Evolutionary conservation across 1,284 basidiomycete genomes (phyloP), one percentile per base, ranked within the genome.

Genomic region (Cryptococcus amylolentus): DNA sequence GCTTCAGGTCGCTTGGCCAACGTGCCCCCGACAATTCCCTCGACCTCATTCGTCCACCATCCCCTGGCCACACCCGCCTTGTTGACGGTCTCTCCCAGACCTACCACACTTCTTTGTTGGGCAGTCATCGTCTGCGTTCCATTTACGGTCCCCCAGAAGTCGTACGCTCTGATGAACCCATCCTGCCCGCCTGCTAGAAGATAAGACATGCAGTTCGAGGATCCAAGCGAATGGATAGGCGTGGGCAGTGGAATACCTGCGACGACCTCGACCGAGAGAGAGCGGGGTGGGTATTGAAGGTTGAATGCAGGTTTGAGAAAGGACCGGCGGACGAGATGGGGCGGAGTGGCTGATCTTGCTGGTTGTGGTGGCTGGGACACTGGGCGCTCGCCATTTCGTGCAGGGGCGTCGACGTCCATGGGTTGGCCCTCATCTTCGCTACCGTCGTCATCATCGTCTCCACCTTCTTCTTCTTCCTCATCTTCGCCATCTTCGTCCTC

Each of bases 121-220:
- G 91, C 89, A 38, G 89, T 94, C 63, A 97, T 82, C 70, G 91
- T 86, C 40, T 86, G 85, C 66, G 89, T 89, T 56, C 91, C 87
- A 71, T 96, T 97, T 51, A 91, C 87, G 46, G 89, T 87, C 26
- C 87, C 77, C 77, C 91, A 94, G 52, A 95, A 84, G 75, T 98
- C 93, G 78, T 96, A 97, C 76, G 91, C 85, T 42, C 94, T 85
- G 46, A 98, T 87, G 67, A 91, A 93, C 10, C 94, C 94, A 75
- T 98, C 94, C 60, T 93, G 87, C 10, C 90, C 91, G 41, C 93
- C 94, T 5, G 92, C 92, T 47, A 97, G 78, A 13, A 97, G 81
- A 69, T 94, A 91, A 27, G 88, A 86, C 81, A 91, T 86, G 76
- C 94, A 96, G n/a, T 84, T 77, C 0, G 90, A 90, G 4, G 89